Percentiles rank a stretch among this genome's conserved stretches.
Evolutionary conservation across 768 basidiomycete species (phyloP).

Genomic region (Lactarius indigo): DNA sequence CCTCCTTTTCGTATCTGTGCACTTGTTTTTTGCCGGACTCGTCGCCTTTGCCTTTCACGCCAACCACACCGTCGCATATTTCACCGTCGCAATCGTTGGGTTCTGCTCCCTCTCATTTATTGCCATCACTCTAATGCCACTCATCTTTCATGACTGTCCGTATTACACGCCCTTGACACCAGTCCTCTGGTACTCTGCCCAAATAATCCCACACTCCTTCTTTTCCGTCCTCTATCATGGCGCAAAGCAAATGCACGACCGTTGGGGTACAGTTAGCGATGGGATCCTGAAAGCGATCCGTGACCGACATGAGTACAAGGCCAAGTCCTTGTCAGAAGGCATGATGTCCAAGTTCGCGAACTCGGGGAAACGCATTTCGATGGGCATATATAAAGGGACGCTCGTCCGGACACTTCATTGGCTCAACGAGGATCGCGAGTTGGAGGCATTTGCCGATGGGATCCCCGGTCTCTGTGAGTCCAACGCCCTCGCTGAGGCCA

Average conservation of each 20-base stretch:
- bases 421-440: neutral
- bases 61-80: neutral
- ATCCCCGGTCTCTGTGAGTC: neutral
- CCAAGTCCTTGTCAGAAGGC: neutral
- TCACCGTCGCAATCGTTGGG: neutral
- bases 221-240: neutral
- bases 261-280: neutral
- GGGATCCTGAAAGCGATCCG: neutral
- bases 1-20: neutral
- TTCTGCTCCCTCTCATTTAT: neutral
- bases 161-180: neutral
- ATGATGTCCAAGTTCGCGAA: neutral
- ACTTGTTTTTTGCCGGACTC: conserved; percentile 9
- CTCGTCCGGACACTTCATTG: neutral
- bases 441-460: neutral
- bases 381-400: neutral
- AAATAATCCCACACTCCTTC: neutral
- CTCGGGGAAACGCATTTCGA: neutral
- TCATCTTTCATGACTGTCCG: conserved; percentile 13
- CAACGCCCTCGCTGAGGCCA: neutral
- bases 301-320: no score
- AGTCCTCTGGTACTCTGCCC: neutral
- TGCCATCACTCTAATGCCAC: neutral
- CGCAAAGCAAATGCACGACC: neutral
- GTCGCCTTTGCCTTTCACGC: conserved; percentile 7